A percentile compares a stretch with the other conserved stretches of the same genome.
Conservation (phyloP, 176 grass and related monocot species). For the Poa annua region DNA sequence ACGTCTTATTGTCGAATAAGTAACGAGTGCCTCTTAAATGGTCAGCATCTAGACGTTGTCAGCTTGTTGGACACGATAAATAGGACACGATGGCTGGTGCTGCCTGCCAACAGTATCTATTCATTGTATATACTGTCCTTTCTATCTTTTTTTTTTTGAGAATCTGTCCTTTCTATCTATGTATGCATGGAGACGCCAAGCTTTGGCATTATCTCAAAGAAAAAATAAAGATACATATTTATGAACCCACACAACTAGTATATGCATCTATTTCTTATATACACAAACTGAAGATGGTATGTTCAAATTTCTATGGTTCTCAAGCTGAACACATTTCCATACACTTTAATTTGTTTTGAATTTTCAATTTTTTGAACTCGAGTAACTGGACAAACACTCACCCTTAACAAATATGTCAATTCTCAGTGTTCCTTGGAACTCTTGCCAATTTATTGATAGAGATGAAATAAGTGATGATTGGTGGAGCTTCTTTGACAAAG, state of each 20-base stretch:
- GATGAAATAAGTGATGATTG: constrained; percentile 56
- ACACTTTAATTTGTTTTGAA: constrained; percentile 21
- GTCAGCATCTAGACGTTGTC: not conserved
- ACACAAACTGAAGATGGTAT: constrained; percentile 17
- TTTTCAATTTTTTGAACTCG: not conserved
- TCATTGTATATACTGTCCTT: not conserved
- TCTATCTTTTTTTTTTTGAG: too few species aligned
- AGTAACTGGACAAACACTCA: constrained; percentile 20
- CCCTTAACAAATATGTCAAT: constrained; percentile 22
- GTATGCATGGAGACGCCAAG: not conserved
- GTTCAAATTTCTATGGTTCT: constrained; percentile 3
- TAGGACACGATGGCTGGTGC: not conserved
- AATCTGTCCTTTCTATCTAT: not conserved
- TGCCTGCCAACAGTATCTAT: not conserved
- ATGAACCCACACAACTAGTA: not conserved
- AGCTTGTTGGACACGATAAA: constrained; percentile 20
- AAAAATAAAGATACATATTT: not conserved
- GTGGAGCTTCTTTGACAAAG: constrained; percentile 90
- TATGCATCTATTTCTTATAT: not conserved
- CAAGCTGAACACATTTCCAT: constrained; percentile 10
- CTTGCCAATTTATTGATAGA: constrained; percentile 49
- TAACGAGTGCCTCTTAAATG: not conserved
- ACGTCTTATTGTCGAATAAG: not conserved
- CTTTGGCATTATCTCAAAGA: constrained; percentile 9
- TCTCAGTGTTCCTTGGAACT: constrained; percentile 52